phyloP scores from a whole-genome alignment of 805 yeast genomes.

The Starmerella roubikii region DNA sequence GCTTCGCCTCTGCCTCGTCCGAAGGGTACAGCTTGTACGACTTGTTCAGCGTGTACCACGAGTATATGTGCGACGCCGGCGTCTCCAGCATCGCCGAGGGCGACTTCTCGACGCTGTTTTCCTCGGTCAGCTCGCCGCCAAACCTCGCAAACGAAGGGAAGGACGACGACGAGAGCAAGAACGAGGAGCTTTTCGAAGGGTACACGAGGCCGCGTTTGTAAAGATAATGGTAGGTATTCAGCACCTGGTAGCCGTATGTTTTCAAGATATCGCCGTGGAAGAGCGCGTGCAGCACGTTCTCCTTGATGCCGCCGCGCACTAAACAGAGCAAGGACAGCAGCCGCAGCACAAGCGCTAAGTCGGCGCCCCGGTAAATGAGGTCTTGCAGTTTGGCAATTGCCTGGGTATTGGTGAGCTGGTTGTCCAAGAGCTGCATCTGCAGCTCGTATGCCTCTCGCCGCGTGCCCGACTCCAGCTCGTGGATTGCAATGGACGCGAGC shows the following conservation, averaged over 20 bases:
- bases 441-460: constrained; percentile 23
- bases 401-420: constrained; percentile 32
- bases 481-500: constrained; percentile 53
- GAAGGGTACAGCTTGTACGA: constrained; percentile 12
- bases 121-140: not conserved
- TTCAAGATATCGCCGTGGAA: constrained; percentile 38
- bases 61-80: constrained; percentile 8
- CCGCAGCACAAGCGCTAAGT: constrained; percentile 35
- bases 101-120: not conserved
- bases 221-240: constrained; percentile 37
- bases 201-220: constrained; percentile 37
- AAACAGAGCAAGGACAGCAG: constrained; percentile 46
- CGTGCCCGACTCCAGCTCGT: constrained; percentile 30
- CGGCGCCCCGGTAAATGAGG: constrained; percentile 36
- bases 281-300: constrained; percentile 35
- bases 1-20: constrained; percentile 25
- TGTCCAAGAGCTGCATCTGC: constrained; percentile 51
- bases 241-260: constrained; percentile 48
- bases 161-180: constrained; percentile 22
- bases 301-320: constrained; percentile 57
- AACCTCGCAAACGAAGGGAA: constrained; percentile 17
- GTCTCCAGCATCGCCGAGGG: not conserved
- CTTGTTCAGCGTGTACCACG: constrained; percentile 14
- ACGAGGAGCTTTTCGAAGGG: constrained; percentile 18
- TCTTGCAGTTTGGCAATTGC: constrained; percentile 33